These are phyloP conservation scores for Colletotrichum abscissum DNA, from an alignment of 2,329 filamentous ascomycete genomes.

Conservation along the genomic window DNA sequence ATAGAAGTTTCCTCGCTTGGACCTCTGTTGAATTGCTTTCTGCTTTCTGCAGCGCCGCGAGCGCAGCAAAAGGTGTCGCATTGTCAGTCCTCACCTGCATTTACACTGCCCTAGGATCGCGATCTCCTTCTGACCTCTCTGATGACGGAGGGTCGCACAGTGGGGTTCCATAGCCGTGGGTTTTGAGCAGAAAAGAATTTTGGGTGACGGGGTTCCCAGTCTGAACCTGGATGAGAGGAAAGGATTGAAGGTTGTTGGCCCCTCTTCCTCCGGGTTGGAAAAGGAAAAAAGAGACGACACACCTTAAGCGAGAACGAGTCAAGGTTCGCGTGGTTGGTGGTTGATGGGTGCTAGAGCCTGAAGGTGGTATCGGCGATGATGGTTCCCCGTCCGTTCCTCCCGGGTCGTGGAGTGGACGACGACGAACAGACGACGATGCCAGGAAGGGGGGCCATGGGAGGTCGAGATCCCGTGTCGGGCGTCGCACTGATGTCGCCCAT, in stretches of 20 bases:
- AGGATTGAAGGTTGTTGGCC: conserved; percentile 3
- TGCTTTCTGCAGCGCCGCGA: conserved; percentile 26
- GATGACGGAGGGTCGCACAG: conserved; percentile 19
- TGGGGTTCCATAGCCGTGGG: conserved; percentile 9
- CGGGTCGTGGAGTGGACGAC: background rate
- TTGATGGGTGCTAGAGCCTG: background rate
- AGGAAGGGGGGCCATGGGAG: background rate
- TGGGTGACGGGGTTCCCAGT: background rate
- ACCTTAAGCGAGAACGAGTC: background rate
- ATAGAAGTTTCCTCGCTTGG: conserved; percentile 17
- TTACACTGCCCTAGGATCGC: conserved; percentile 16
- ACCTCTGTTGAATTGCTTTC: background rate
- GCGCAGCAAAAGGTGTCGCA: conserved; percentile 24
- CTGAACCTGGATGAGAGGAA: background rate
- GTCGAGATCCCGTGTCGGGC: conserved; percentile 11
- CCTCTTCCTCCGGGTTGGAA: background rate
- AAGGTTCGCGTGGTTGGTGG: background rate
- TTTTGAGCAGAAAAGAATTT: background rate
- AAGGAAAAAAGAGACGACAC: background rate
- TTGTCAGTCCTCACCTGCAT: conserved; percentile 34
- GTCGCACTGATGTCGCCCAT: conserved; percentile 18
- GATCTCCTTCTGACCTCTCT: conserved; percentile 8
- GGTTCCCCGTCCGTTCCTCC: background rate
- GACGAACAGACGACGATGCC: background rate
- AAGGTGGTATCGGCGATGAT: background rate